Base-by-base conservation (phyloP, 768 basidiomycete species). In the Calvatia gigantea region DNA sequence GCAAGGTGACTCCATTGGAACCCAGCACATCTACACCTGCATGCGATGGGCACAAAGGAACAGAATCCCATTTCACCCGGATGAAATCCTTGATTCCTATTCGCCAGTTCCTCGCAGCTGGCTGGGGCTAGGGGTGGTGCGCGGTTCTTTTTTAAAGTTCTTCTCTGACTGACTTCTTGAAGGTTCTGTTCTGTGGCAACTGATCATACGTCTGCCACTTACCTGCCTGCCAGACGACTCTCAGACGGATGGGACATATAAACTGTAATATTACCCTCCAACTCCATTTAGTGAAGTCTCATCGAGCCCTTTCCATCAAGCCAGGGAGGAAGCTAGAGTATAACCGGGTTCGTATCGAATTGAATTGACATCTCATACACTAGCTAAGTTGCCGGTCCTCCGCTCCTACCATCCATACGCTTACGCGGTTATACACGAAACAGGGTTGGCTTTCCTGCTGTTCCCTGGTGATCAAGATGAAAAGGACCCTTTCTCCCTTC, bases 21-120 rank as follows among this genome's bases (percentile, higher is more conserved):
- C n/a, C n/a, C n/a, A n/a, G n/a, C n/a, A n/a, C n/a, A n/a, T n/a
- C n/a, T n/a, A n/a, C 12, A 14, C 35, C 35, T 14, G 12, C 35
- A 14, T 12, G 35, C 35, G 14, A 37, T 12, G 35, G 12, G 17
- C 35, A 37, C 17, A 11, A 19, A n/a, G 28, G 29, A 47, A 32
- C 32, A 29, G 45, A 47, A 47, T 47, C 45, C 45, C 45, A 47
- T 47, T 31, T 29, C n/a, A 47, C n/a, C 45, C 45, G 45, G 45
- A 31, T 19, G n/a, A 21, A 41, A 41, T 42, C 41, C 17, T 12
- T 21, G 14, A 25, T 42, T 9, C 35, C 35, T n/a, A n/a, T n/a
- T n/a, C n/a, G n/a, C n/a, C n/a, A n/a, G 27, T 25, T 25, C 21
- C 28, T 21, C 21, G 45, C n/a, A n/a, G n/a, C n/a, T n/a, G n/a